Conservation (phyloP, 2,329 filamentous ascomycete species). For the Phaeosphaeriaceae sp. region DNA sequence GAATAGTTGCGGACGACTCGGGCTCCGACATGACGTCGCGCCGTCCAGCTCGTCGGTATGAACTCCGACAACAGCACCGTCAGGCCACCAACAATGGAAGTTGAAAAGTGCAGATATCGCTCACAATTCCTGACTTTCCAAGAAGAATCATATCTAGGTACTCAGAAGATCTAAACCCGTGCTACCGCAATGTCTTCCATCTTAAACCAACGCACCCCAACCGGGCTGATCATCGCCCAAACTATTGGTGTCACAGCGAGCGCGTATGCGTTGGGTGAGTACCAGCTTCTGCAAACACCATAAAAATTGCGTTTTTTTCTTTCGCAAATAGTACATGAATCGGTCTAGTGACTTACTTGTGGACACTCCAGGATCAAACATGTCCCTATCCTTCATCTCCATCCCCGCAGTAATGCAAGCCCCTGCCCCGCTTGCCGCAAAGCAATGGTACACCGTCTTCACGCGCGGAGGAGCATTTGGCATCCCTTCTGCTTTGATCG, state of each 20-base stretch:
- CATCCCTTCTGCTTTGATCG: conserved; percentile 50
- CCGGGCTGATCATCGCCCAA: conserved; percentile 56
- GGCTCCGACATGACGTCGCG: neutral
- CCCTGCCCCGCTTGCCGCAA: conserved; percentile 62
- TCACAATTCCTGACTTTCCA: neutral
- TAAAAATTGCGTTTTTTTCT: neutral
- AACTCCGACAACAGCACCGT: neutral
- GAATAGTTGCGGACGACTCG: neutral
- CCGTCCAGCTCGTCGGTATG: neutral
- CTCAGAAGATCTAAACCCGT: no score
- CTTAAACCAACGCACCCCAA: conserved; percentile 31
- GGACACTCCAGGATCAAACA: conserved; percentile 40
- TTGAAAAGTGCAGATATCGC: neutral
- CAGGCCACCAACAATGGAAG: neutral
- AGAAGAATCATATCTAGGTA: no score
- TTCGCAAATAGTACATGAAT: neutral
- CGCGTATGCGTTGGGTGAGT: conserved; percentile 53
- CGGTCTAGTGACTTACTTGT: neutral
- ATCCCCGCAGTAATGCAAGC: conserved; percentile 63
- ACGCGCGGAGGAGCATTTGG: conserved; percentile 49
- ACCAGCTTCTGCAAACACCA: neutral
- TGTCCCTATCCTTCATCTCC: conserved; percentile 50
- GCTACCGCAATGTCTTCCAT: conserved; percentile 32
- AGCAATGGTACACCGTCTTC: conserved; percentile 61
- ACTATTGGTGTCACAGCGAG: conserved; percentile 60